These are phyloP conservation scores for Penium margaritaceum DNA, from an alignment of 139 green algal genomes.

Conservation along the genomic window DNA sequence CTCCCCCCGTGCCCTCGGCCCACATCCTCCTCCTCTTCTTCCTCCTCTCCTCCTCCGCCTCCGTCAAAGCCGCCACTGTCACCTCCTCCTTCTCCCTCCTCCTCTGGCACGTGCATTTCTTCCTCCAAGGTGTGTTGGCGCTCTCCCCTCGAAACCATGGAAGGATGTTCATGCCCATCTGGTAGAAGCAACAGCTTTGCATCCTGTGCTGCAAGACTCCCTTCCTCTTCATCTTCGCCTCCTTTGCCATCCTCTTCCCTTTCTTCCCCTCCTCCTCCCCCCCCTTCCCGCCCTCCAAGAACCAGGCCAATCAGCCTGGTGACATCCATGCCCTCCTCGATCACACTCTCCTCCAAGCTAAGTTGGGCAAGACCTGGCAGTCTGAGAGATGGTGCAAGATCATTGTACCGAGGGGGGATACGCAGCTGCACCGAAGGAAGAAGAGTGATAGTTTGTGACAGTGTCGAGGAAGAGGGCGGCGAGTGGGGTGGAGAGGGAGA, in stretches of 20 bases:
- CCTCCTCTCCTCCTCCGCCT: background rate
- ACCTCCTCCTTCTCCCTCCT: background rate
- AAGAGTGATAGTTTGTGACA: no score
- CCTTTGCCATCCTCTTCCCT: background rate
- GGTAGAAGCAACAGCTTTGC: background rate
- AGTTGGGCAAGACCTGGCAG: slow-evolving; percentile 23
- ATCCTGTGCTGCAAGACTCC: background rate
- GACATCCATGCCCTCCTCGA: slow-evolving; percentile 1
- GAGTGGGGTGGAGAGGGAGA: no score
- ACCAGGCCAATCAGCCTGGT: background rate
- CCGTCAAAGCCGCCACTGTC: background rate
- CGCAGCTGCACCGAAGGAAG: slow-evolving; percentile 13
- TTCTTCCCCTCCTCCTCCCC: background rate
- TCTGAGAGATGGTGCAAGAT: slow-evolving; percentile 13
- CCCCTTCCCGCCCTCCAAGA: background rate
- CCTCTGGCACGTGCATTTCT: slow-evolving; percentile 3
- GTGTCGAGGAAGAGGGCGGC: no score
- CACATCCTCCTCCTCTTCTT: background rate
- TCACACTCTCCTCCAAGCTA: slow-evolving; percentile 28
- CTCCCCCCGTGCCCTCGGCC: no score
- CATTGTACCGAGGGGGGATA: slow-evolving; percentile 44
- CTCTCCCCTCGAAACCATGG: no score
- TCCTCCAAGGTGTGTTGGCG: background rate
- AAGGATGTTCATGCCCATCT: no score
- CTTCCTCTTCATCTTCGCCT: background rate